Percentiles rank a stretch among this genome's conserved stretches.
Conservation (phyloP, 2,329 filamentous ascomycete species). For the Epichloe bromicola region DNA sequence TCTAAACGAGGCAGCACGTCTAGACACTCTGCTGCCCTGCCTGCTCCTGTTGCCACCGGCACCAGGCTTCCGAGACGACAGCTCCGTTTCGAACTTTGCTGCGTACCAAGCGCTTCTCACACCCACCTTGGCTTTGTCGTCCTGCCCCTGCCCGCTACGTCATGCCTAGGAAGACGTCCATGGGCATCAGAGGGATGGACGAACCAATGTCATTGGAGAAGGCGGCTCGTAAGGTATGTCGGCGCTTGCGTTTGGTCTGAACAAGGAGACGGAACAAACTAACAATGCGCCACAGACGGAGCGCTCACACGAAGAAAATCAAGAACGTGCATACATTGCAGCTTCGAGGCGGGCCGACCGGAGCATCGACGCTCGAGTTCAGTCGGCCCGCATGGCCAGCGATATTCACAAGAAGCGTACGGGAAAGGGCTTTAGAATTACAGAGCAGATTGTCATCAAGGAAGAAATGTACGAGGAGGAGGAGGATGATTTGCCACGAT, state of each 20-base stretch:
- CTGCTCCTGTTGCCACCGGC: too few species aligned
- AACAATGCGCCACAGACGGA: conserved; percentile 40
- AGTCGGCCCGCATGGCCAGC: conserved; percentile 80
- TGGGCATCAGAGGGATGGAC: neutral
- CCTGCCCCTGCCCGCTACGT: neutral
- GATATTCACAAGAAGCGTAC: conserved; percentile 82
- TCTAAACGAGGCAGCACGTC: too few species aligned
- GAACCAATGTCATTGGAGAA: neutral
- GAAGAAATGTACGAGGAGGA: conserved; percentile 97
- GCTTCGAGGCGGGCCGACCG: conserved; percentile 79
- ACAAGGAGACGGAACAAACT: neutral
- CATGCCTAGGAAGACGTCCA: conserved; percentile 1
- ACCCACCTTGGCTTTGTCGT: too few species aligned
- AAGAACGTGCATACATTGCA: conserved; percentile 82
- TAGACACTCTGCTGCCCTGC: too few species aligned
- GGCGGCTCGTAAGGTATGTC: conserved; percentile 1
- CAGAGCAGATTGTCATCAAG: conserved; percentile 72
- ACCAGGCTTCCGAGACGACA: too few species aligned
- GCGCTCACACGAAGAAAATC: conserved; percentile 67
- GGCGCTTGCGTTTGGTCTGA: neutral
- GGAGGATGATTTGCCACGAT: conserved; percentile 63
- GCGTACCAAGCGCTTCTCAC: too few species aligned
- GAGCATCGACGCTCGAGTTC: conserved; percentile 73
- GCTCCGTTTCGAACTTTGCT: too few species aligned
- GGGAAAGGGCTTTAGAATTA: conserved; percentile 68